Base-by-base conservation (phyloP, 176 grass and related monocot genomes). In the Oryza meridionalis region DNA sequence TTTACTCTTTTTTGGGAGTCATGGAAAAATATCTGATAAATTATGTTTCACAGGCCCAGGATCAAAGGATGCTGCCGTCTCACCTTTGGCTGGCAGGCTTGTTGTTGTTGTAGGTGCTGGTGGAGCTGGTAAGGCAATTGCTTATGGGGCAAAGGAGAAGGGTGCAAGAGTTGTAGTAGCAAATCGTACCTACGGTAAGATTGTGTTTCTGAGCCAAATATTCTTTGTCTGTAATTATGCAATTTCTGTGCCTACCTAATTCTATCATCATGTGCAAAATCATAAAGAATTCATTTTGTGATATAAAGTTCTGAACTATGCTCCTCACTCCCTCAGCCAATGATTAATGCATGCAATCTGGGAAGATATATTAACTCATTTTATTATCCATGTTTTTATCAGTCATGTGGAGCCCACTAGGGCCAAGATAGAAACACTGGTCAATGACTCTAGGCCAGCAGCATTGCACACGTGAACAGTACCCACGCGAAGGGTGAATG, bases 161-260 rank as follows among this genome's bases (percentile, higher is more conserved):
- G 96, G 96, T 84, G 96, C 96, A 24, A 95, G 85, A 82, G 89
- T 98, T 77, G 89, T 95, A 22, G 81, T 98, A 72, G 93, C 96
- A 82, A 98, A 98, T 78, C 96, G 96, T 77, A 98, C 96, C 55
- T 95, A 87, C 77, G 93, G 96, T 98, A 98, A 93, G 70, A 63
- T 71, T 76, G 35, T 73, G 70, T 70, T 70, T 63, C 6, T 72
- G 37, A 25, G 58, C 35, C 9, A 58, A 19, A 61, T 58, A 9
- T 42, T 71, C 8, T 35, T 35, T 85, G 14, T 88, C 51, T 73
- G 51, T 29, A 73, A 66, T 33, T 72, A 40, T 5, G 51, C 24
- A 79, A 44, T 67, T 17, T 42, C 12, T 42, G 59, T 75, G 43
- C 10, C 1, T 74, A 9, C 9, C 9, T 61, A 74, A 11, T 61